Evolutionary conservation across 2,329 filamentous ascomycete genomes (phyloP).

Genomic region (Penicillium sp.): DNA sequence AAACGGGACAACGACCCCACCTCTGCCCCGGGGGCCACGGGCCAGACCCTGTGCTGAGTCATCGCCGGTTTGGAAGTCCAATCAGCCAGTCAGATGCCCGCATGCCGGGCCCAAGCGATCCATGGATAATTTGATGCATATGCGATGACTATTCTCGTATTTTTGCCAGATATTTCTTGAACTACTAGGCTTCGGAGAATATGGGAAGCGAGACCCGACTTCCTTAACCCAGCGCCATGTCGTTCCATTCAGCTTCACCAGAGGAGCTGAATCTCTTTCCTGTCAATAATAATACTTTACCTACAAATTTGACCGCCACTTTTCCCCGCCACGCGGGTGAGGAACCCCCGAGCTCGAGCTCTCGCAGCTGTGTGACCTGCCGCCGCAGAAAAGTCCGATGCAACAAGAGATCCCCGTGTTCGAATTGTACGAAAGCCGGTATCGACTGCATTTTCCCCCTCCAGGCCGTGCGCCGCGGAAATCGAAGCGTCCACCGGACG

Average conservation of each 20-base stretch:
- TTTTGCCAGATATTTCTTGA: not conserved
- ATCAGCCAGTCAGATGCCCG: not conserved
- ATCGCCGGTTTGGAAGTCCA: not conserved
- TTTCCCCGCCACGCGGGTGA: constrained; percentile 12
- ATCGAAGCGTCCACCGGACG: constrained; percentile 57
- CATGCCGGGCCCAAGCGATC: not conserved
- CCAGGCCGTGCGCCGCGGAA: constrained; percentile 62
- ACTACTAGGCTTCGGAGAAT: constrained; percentile 1
- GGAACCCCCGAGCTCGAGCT: constrained; percentile 28
- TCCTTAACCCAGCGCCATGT: constrained; percentile 14
- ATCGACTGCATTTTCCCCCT: constrained; percentile 63
- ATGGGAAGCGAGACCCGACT: not conserved
- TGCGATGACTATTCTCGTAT: not conserved
- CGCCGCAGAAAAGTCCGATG: constrained; percentile 51
- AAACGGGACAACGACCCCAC: not conserved
- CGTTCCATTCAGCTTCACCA: constrained; percentile 21
- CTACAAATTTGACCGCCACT: constrained; percentile 14
- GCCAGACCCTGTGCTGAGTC: not conserved
- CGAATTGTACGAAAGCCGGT: constrained; percentile 49
- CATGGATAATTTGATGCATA: not conserved
- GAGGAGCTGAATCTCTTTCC: constrained; percentile 19
- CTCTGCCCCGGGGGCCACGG: not conserved
- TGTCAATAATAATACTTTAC: constrained; percentile 19
- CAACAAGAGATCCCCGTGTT: constrained; percentile 50
- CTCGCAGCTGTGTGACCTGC: constrained; percentile 49